Conservation (phyloP, 768 basidiomycete genomes). For the Tephrocybe rancida region DNA sequence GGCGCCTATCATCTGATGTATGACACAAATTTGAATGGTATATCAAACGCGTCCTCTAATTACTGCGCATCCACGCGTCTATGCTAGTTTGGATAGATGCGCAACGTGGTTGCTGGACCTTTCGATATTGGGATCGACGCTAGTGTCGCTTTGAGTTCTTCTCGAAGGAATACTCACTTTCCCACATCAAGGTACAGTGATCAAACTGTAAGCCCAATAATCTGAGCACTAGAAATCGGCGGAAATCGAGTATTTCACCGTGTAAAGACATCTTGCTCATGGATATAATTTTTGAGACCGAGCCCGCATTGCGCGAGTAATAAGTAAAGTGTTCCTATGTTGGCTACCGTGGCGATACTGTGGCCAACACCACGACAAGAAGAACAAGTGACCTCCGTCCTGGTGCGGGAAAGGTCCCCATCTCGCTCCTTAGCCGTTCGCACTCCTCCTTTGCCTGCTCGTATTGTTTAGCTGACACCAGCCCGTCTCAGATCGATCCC, state of each 20-base stretch:
- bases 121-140: no score
- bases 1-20: no score
- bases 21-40: no score
- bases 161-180: no score
- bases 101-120: no score
- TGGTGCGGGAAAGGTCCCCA: slow-evolving; percentile 7
- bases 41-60: no score
- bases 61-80: no score
- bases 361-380: slow-evolving; percentile 4
- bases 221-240: neutral
- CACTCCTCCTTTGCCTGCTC: neutral
- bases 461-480: neutral
- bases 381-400: slow-evolving; percentile 6
- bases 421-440: neutral
- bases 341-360: neutral
- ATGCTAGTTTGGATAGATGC: no score
- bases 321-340: neutral
- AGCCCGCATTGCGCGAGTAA: neutral
- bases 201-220: neutral
- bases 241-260: neutral
- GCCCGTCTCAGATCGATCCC: slow-evolving; percentile 1
- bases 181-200: no score
- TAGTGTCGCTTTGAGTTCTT: no score
- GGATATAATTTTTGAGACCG: neutral
- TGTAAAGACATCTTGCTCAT: neutral